These are phyloP conservation scores for Suillus sp. DNA, from an alignment of 768 basidiomycete genomes.

Conservation along the genomic window DNA sequence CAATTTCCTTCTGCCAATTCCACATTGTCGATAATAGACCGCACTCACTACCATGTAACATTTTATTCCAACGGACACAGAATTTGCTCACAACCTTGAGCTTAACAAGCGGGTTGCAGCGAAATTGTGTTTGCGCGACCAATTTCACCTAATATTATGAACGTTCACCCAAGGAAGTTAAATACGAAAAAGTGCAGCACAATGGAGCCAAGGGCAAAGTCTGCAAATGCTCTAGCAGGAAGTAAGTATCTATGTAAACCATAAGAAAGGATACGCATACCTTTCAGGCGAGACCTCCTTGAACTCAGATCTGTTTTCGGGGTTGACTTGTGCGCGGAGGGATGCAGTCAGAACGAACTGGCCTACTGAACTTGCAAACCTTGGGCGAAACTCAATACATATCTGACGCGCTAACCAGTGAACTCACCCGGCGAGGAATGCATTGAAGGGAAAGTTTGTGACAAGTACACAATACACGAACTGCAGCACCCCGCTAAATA, in stretches of 20 bases:
- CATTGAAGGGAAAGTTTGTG: constrained; percentile 95
- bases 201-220: constrained; percentile 93
- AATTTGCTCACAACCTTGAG: not conserved
- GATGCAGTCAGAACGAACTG: constrained; percentile 97
- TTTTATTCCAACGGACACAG: not conserved
- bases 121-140: constrained; percentile 1
- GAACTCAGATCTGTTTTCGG: constrained; percentile 79
- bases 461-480: constrained; percentile 91
- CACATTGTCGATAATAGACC: constrained; percentile 3
- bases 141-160: constrained; percentile 6
- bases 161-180: constrained; percentile 87
- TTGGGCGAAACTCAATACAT: constrained; percentile 32
- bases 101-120: not conserved
- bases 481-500: constrained; percentile 87
- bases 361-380: constrained; percentile 91
- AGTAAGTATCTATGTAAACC: not conserved
- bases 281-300: constrained; percentile 92
- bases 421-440: constrained; percentile 91
- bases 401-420: not conserved
- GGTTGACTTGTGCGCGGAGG: constrained; percentile 89
- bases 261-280: constrained; percentile 44
- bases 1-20: constrained; percentile 6
- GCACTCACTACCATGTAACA: constrained; percentile 6
- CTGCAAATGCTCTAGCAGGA: constrained; percentile 84
- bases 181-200: constrained; percentile 98